phyloP scores from a whole-genome alignment of 768 basidiomycete species.

The Termitomyces heimii region DNA sequence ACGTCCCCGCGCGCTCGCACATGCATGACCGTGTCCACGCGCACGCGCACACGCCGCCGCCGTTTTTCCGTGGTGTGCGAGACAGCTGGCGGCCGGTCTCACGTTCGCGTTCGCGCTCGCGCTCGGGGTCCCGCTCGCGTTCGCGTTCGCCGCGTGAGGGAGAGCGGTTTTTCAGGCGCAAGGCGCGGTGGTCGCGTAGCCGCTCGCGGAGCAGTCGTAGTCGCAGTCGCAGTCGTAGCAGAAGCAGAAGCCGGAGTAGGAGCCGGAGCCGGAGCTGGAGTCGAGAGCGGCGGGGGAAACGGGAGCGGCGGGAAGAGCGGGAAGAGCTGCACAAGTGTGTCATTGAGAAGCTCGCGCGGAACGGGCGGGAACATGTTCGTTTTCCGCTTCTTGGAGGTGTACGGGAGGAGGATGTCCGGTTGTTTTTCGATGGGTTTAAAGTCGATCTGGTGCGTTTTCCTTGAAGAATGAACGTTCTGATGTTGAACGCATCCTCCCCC shows the following conservation, averaged over 20 bases:
- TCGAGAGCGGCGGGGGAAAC: no score
- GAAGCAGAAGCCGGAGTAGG: no score
- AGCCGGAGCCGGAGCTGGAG: no score
- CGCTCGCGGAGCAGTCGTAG: no score
- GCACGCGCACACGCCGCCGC: neutral
- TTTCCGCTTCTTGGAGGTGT: slow-evolving; percentile 38
- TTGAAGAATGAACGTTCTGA: slow-evolving; percentile 12
- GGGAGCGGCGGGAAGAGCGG: slow-evolving; percentile 24
- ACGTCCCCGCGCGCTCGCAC: neutral
- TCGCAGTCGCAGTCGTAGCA: no score
- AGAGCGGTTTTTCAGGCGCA: neutral
- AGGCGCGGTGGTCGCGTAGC: slow-evolving; percentile 9
- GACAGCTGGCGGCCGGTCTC: neutral
- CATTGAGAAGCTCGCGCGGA: slow-evolving; percentile 48
- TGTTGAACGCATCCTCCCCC: no score
- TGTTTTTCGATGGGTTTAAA: no score
- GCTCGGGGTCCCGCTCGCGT: no score
- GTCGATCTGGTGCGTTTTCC: no score
- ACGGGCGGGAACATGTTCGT: slow-evolving; percentile 62
- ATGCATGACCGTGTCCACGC: neutral
- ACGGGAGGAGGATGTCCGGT: slow-evolving; percentile 58
- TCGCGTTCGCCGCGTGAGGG: no score
- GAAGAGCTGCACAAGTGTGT: slow-evolving; percentile 34
- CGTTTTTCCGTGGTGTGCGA: neutral
- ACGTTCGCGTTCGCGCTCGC: neutral